Conservation (phyloP, 2,329 filamentous ascomycete genomes). For the Teratosphaeria zuluensis region DNA sequence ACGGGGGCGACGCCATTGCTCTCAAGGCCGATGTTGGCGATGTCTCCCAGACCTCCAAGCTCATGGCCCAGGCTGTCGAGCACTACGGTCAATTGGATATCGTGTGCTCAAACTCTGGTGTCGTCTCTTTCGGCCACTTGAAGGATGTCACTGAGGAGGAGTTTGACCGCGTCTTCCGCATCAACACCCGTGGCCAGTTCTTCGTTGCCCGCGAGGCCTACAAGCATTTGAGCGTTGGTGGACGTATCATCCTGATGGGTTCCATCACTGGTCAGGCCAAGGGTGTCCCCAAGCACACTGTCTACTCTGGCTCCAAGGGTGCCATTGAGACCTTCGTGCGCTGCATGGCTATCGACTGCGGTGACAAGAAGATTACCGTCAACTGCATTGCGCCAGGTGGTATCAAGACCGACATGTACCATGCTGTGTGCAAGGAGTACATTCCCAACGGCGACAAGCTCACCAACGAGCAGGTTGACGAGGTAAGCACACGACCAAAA, state of each 20-base stretch:
- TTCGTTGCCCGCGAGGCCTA: conserved; percentile 51
- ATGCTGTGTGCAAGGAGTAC: conserved; percentile 55
- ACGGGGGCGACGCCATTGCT: conserved; percentile 52
- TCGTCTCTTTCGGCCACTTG: conserved; percentile 44
- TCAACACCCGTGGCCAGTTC: conserved; percentile 55
- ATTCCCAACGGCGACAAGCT: conserved; percentile 49
- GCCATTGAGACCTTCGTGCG: conserved; percentile 46
- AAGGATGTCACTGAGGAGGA: conserved; percentile 46
- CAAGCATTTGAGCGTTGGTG: conserved; percentile 43
- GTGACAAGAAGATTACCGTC: conserved; percentile 46
- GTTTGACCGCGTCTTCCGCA: conserved; percentile 49
- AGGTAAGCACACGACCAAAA: conserved; percentile 22
- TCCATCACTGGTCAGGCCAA: conserved; percentile 49
- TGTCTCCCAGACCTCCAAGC: conserved; percentile 50
- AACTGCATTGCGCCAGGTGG: conserved; percentile 52
- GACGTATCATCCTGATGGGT: conserved; percentile 46
- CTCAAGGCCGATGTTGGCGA: conserved; percentile 61
- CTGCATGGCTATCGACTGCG: conserved; percentile 46
- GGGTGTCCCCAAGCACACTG: conserved; percentile 44
- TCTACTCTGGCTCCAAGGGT: conserved; percentile 46
- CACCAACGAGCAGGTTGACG: conserved; percentile 48
- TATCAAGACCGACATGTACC: conserved; percentile 51
- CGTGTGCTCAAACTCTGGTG: conserved; percentile 59
- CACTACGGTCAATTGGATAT: conserved; percentile 61
- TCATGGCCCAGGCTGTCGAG: conserved; percentile 54